phyloP scores from a whole-genome alignment of 371 early-diverging fungal genomes.

The Pancytospora philotis region DNA sequence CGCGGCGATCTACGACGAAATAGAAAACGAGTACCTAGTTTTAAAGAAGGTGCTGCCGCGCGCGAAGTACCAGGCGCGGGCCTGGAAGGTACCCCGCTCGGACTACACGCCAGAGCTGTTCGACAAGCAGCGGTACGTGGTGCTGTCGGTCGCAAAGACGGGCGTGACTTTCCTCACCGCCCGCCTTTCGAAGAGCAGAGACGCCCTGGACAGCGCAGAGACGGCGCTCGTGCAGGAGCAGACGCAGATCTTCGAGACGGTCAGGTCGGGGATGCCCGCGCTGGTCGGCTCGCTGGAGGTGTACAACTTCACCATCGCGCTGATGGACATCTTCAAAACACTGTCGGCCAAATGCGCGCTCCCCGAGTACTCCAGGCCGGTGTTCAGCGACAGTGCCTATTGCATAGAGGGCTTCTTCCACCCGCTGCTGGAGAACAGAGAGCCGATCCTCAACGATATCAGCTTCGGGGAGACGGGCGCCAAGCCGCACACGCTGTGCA shows the following conservation, averaged over 20 bases:
- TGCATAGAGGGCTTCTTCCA: slow-evolving; percentile 41
- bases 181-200: slow-evolving; percentile 9
- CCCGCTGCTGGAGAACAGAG: slow-evolving; percentile 51
- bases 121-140: slow-evolving; percentile 42
- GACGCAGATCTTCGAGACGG: slow-evolving; percentile 29
- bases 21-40: slow-evolving; percentile 40
- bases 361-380: slow-evolving; percentile 34
- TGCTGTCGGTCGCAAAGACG: slow-evolving; percentile 45
- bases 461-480: slow-evolving; percentile 61
- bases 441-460: slow-evolving; percentile 65
- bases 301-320: slow-evolving; percentile 52
- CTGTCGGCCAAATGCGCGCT: slow-evolving; percentile 37
- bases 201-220: slow-evolving; percentile 10
- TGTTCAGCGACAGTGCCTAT: slow-evolving; percentile 3
- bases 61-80: slow-evolving; percentile 16
- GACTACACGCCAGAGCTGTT: slow-evolving; percentile 48
- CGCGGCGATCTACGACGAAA: slow-evolving; percentile 36
- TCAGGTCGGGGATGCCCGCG: slow-evolving; percentile 23
- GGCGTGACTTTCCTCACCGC: slow-evolving; percentile 57
- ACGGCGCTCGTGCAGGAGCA: slow-evolving; percentile 9
- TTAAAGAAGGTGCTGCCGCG: slow-evolving; percentile 18
- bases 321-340: slow-evolving; percentile 56
- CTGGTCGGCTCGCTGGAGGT: slow-evolving; percentile 44
- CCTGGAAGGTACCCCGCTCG: slow-evolving; percentile 49
- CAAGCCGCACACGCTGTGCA: slow-evolving; percentile 63